Conservation (phyloP, 2,329 filamentous ascomycete genomes). For the Stemphylium lycopersici region DNA sequence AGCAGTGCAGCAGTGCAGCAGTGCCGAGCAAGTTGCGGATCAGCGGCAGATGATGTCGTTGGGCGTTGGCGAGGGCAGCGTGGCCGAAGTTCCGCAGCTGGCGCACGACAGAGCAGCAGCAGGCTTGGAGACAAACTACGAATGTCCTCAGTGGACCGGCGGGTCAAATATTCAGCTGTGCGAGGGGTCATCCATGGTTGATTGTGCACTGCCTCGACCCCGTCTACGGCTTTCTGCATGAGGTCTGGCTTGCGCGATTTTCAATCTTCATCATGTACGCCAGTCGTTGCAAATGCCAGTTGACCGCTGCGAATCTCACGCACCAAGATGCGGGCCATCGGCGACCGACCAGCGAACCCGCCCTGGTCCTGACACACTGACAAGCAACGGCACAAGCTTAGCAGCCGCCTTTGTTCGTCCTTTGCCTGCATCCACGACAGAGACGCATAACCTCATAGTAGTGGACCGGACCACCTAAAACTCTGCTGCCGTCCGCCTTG, state of each 20-base stretch:
- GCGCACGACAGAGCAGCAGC: slow-evolving; percentile 5
- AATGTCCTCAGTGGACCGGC: not conserved
- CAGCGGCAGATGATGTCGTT: slow-evolving; percentile 12
- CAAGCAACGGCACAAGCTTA: slow-evolving; percentile 1
- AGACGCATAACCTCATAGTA: too few species aligned
- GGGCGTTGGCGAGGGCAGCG: not conserved
- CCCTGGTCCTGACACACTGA: not conserved
- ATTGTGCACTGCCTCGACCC: slow-evolving; percentile 14
- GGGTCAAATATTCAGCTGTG: slow-evolving; percentile 12
- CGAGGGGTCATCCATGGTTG: slow-evolving; percentile 12
- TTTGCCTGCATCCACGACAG: too few species aligned
- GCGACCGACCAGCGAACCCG: not conserved
- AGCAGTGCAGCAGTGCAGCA: slow-evolving; percentile 12
- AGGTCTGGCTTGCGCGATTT: slow-evolving; percentile 19
- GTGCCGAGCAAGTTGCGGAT: slow-evolving; percentile 6
- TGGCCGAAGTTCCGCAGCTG: slow-evolving; percentile 5
- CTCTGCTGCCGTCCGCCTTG: not conserved
- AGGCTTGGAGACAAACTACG: not conserved
- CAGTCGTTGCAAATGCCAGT: slow-evolving; percentile 12
- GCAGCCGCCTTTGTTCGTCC: not conserved
- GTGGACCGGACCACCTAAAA: not conserved
- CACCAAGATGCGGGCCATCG: not conserved
- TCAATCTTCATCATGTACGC: slow-evolving; percentile 14
- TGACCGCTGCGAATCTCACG: slow-evolving; percentile 10
- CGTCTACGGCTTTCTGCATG: slow-evolving; percentile 15